These are phyloP conservation scores for Ophiostoma ulmi DNA, from an alignment of 2,329 filamentous ascomycete genomes.

Conservation along the genomic window DNA sequence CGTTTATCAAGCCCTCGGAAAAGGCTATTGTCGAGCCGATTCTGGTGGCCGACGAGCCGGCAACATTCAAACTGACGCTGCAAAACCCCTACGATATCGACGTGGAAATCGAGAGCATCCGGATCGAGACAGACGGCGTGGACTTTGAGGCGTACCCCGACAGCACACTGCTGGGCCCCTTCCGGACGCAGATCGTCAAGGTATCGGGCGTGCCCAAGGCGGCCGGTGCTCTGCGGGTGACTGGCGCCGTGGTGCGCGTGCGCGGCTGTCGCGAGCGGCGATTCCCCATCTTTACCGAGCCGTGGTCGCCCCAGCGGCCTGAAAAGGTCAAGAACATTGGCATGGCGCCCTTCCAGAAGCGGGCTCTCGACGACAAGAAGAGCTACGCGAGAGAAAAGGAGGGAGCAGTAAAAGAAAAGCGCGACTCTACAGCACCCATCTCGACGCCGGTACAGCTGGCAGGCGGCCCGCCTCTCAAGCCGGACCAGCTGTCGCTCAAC, in stretches of 20 bases:
- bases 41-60: constrained; percentile 72
- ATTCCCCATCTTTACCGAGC: constrained; percentile 75
- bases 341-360: constrained; percentile 49
- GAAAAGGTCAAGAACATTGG: constrained; percentile 74
- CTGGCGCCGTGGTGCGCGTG: constrained; percentile 73
- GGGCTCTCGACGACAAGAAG: neutral
- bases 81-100: constrained; percentile 96
- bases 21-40: constrained; percentile 59
- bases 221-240: constrained; percentile 66
- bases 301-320: constrained; percentile 67
- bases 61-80: constrained; percentile 73
- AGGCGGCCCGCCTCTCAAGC: constrained; percentile 40
- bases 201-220: constrained; percentile 63
- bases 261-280: constrained; percentile 73
- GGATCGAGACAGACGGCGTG: constrained; percentile 67
- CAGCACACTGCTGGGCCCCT: constrained; percentile 67
- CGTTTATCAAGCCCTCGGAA: constrained; percentile 67
- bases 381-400: neutral
- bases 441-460: constrained; percentile 16
- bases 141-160: constrained; percentile 65
- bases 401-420: neutral
- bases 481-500: constrained; percentile 56
- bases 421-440: neutral
- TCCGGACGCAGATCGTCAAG: constrained; percentile 73
- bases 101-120: constrained; percentile 77